Conservation (phyloP, 352 stramenopile species). For the Pelagophyceae sp. region DNA sequence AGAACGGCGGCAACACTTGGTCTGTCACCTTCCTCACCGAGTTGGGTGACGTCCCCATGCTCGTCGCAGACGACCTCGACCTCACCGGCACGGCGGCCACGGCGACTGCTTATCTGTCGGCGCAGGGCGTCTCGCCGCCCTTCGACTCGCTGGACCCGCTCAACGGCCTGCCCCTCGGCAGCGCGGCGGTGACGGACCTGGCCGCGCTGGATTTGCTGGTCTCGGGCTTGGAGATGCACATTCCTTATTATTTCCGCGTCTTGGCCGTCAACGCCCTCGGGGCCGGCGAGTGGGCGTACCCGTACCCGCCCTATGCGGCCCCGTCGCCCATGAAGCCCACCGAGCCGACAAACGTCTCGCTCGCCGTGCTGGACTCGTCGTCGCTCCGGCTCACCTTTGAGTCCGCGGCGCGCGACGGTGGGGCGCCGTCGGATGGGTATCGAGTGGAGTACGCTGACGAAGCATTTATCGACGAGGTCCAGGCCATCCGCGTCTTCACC, state of each 20-base stretch:
- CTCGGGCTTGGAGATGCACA: conserved; percentile 74
- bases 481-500: conserved; percentile 44
- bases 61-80: conserved; percentile 64
- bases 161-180: conserved; percentile 72
- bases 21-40: conserved; percentile 80
- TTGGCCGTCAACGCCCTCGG: conserved; percentile 77
- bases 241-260: conserved; percentile 87
- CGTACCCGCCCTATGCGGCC: conserved; percentile 66
- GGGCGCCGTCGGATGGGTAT: conserved; percentile 70
- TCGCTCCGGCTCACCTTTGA: conserved; percentile 65
- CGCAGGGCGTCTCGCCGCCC: conserved; percentile 59
- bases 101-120: conserved; percentile 54
- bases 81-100: conserved; percentile 76
- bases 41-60: conserved; percentile 62
- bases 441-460: conserved; percentile 71
- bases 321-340: conserved; percentile 64
- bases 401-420: conserved; percentile 67
- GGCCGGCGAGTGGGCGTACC: conserved; percentile 50
- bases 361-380: conserved; percentile 71
- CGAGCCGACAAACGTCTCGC: conserved; percentile 51
- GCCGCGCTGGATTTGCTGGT: conserved; percentile 63
- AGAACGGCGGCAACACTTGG: conserved; percentile 83
- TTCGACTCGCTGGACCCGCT: conserved; percentile 75
- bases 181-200: conserved; percentile 69
- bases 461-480: conserved; percentile 61